Evolutionary conservation across 2,329 filamentous ascomycete species (phyloP), one percentile per base, ranked within the genome.

Genomic region (Capronia coronata): DNA sequence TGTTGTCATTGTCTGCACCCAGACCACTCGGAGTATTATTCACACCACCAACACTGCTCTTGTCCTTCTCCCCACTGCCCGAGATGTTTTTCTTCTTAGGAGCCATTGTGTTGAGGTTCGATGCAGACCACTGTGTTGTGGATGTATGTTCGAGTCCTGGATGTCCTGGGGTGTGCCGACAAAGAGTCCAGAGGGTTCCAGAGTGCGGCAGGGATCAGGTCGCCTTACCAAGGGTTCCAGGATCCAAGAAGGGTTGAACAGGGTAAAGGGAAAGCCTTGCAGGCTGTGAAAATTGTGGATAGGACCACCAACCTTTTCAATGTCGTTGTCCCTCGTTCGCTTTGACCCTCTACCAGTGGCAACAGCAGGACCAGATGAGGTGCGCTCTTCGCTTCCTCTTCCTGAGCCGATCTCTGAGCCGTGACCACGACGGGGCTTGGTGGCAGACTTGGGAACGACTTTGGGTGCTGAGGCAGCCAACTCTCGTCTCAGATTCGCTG

Each of bases 401-500:
- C 65, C 67, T 43, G 70, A 71, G 52, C 65, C 65, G 45, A 64
- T 60, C 40, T 73, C 71, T 30, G 69, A 71, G 25, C 64, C 65
- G 48, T 65, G 56, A 14, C 55, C 54, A 61, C 55, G 60, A 48
- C 53, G 61, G 48, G 52, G 59, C 59, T 60, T 63, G 48, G 43
- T 30, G 35, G 57, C 61, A 53, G 52, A 56, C 56, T 59, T 62
- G 57, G 52, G 52, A 34, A 41, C 51, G 41, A 16, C 50, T 51
- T 44, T 54, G 37, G 46, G 53, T 40, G 40, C 52, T 51, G 57
- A 32, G 14, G 32, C 64, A 59, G 7, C 64, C 58, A 41, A 65
- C 63, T 69, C 71, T 57, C 65, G 66, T 55, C 70, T 68, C 39
- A 75, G 65, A 48, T 70, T 71, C 32, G 68, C 65, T 18, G 91